A percentile compares a stretch with the other conserved stretches of the same genome.
These are phyloP conservation scores for Kazachstania sp. DNA, from an alignment of 1,139 yeast genomes.

Conservation along the genomic window DNA sequence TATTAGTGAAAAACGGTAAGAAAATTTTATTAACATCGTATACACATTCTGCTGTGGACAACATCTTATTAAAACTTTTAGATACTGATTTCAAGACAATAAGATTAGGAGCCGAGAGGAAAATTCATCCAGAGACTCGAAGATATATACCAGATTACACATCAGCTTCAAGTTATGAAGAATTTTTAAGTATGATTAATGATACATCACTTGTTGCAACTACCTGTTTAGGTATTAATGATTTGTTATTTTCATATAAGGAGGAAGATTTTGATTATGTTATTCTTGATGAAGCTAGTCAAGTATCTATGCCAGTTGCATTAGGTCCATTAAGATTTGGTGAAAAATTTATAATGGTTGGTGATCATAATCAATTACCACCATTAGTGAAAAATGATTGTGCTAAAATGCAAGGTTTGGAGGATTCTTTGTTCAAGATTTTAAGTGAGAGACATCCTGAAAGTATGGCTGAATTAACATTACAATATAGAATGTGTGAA, in stretches of 20 bases:
- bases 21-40: slow-evolving; percentile 74
- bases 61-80: slow-evolving; percentile 65
- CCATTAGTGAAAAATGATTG: slow-evolving; percentile 65
- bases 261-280: slow-evolving; percentile 76
- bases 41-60: slow-evolving; percentile 95
- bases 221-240: slow-evolving; percentile 74
- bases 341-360: slow-evolving; percentile 77
- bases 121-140: slow-evolving; percentile 57
- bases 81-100: slow-evolving; percentile 43
- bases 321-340: slow-evolving; percentile 78
- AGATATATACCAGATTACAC: slow-evolving; percentile 43
- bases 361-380: slow-evolving; percentile 89
- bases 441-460: slow-evolving; percentile 66
- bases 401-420: slow-evolving; percentile 53
- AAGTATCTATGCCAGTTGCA: slow-evolving; percentile 82
- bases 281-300: slow-evolving; percentile 94
- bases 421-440: slow-evolving; percentile 64
- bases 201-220: slow-evolving; percentile 74
- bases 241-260: slow-evolving; percentile 40
- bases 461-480: slow-evolving; percentile 62
- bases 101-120: slow-evolving; percentile 46
- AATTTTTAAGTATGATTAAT: slow-evolving; percentile 40
- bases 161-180: slow-evolving; percentile 37
- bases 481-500: slow-evolving; percentile 87
- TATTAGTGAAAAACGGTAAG: slow-evolving; percentile 51